phyloP scores from a whole-genome alignment of 129 eudicot species.

The Chrysanthemum lavandulifolium region DNA sequence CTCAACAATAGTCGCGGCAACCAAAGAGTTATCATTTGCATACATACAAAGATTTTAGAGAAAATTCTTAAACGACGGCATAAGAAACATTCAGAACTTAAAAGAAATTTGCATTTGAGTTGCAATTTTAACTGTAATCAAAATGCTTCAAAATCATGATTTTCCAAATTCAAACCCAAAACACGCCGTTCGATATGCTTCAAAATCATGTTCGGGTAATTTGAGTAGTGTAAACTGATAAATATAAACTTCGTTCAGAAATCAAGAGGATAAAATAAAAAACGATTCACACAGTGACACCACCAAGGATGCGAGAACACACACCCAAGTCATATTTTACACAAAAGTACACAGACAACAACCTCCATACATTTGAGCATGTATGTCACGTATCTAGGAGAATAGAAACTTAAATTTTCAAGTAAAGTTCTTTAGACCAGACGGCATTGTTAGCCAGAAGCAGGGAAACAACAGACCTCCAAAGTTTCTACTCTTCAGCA shows the following conservation, averaged over 20 bases:
- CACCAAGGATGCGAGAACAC: constrained; percentile 20
- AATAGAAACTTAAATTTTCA: constrained; percentile 20
- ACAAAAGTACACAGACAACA: constrained; percentile 25
- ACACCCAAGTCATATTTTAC: constrained; percentile 32
- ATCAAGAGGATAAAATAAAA: not conserved
- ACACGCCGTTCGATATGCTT: not conserved
- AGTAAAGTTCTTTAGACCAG: constrained; percentile 27
- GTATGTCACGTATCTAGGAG: constrained; percentile 12
- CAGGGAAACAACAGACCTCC: constrained; percentile 12
- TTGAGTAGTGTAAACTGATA: not conserved
- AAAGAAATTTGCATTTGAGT: not conserved
- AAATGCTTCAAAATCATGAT: not conserved
- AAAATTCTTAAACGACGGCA: not conserved
- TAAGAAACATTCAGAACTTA: not conserved
- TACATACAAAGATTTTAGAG: not conserved
- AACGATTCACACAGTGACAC: constrained; percentile 13
- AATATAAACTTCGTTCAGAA: constrained; percentile 8
- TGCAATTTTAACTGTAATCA: not conserved
- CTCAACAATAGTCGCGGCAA: not conserved
- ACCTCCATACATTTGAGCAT: constrained; percentile 24
- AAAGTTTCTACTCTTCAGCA: constrained; percentile 73
- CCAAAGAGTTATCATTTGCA: not conserved
- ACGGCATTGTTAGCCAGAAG: constrained; percentile 15
- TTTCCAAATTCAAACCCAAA: not conserved
- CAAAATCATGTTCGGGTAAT: not conserved